Evolutionary conservation across 306 rosid species (phyloP), one percentile per base, ranked within the genome.

Genomic region (Casuarina equisetifolia): DNA sequence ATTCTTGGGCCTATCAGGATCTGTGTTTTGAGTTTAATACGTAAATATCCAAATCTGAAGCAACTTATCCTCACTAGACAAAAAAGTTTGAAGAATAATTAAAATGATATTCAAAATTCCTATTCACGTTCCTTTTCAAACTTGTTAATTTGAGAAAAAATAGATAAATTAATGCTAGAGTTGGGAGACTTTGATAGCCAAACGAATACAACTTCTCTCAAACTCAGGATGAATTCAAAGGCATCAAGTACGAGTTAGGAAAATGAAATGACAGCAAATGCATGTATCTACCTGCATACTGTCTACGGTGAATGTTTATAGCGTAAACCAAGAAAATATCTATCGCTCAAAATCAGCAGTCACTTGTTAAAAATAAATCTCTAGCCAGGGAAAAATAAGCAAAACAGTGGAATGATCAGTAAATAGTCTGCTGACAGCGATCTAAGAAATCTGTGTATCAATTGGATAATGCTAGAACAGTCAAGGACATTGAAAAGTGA

Each of bases 1-100:
- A 73, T 94, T 92, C 89, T 88, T 91, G 45, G 97, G 97, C 90
- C 97, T 94, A 80, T 88, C 95, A 10, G 97, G 89, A 67, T 90
- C 97, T 90, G 88, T 85, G 82, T 81, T 83, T 79, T 77, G 43
- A 80, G 72, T 57, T 69, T 20, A 79, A 78, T 36, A 52, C 35
- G 76, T 59, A 51, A 70, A 75, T 13, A 79, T 71, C 62, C 82
- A 72, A 64, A 67, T 4, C 20, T 9, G 16, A 58, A 67, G 59
- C 67, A 13, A 46, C 43, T 36, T 19, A 69, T 43, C 58, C 9
- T 58, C 43, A 76, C 19, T 13, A 72, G 35, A 42, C 57, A 13
- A 40, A 49, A 44, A 74, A 62, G 75, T 74, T 50, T 40, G 76
- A 43, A 36, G 64, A 59, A 57, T 40, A 45, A 66, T 38, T 61